Conservation (phyloP, 768 basidiomycete genomes). For the Leccinellum rugosiceps region DNA sequence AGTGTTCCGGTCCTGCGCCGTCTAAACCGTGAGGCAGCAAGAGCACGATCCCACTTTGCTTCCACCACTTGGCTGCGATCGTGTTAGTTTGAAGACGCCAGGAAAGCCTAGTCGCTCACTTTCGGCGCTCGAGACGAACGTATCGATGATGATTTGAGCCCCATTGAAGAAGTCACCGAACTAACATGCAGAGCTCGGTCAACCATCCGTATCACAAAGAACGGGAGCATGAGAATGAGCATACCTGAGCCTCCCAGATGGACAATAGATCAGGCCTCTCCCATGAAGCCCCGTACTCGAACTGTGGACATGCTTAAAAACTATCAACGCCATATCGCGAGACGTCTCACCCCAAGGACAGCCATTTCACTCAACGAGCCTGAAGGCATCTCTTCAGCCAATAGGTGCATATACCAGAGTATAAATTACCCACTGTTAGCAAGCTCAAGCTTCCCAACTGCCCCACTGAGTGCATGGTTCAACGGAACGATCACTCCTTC, state of each 20-base stretch:
- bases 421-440: slow-evolving; percentile 69
- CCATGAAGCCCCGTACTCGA: slow-evolving; percentile 91
- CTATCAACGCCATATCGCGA: background rate
- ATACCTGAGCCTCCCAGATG: slow-evolving; percentile 90
- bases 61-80: slow-evolving; percentile 83
- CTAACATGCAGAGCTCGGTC: slow-evolving; percentile 29
- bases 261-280: slow-evolving; percentile 76
- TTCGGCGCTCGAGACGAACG: slow-evolving; percentile 80
- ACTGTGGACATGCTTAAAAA: slow-evolving; percentile 41
- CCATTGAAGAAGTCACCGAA: slow-evolving; percentile 96
- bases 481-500: slow-evolving; percentile 80
- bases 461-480: slow-evolving; percentile 57
- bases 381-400: slow-evolving; percentile 21
- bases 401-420: background rate
- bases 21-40: slow-evolving; percentile 88
- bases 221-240: background rate
- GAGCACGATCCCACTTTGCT: slow-evolving; percentile 84
- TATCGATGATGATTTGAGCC: slow-evolving; percentile 84
- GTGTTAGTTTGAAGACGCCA: background rate
- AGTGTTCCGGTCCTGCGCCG: slow-evolving; percentile 93
- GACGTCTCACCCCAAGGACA: slow-evolving; percentile 69
- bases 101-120: slow-evolving; percentile 43
- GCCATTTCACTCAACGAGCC: slow-evolving; percentile 89
- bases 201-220: background rate
- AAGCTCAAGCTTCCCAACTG: slow-evolving; percentile 70